Evolutionary conservation across 169 alveolate species (phyloP).

Genomic region (Eimeria acervulina): DNA sequence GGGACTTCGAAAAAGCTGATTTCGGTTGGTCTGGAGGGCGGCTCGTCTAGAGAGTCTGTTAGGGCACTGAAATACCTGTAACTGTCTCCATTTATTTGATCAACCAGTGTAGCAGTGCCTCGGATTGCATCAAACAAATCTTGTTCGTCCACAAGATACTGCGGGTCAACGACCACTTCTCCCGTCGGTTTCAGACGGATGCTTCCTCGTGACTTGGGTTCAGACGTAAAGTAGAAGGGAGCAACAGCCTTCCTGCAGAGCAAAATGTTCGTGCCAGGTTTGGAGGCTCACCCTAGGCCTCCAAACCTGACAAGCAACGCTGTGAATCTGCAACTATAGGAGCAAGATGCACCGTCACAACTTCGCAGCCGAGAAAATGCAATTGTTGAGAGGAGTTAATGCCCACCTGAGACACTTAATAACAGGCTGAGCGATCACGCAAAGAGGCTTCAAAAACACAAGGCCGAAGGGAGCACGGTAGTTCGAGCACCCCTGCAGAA

Average conservation of each 20-base stretch:
- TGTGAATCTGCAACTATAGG: not conserved
- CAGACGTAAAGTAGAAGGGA: conserved; percentile 87
- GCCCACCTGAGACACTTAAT: conserved; percentile 81
- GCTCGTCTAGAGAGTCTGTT: not conserved
- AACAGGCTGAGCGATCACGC: conserved; percentile 78
- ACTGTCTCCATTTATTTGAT: conserved; percentile 84
- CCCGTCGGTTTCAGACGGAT: conserved; percentile 84
- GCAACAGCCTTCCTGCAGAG: conserved; percentile 86
- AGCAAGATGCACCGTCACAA: not conserved
- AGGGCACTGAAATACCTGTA: conserved; percentile 64
- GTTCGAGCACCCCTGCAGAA: conserved; percentile 77
- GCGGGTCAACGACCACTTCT: conserved; percentile 85
- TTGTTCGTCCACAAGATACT: conserved; percentile 85
- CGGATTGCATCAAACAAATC: conserved; percentile 86
- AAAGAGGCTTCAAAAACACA: conserved; percentile 71
- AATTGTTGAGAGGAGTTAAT: not conserved
- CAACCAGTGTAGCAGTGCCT: conserved; percentile 85
- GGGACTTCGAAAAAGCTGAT: not conserved
- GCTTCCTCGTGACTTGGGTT: conserved; percentile 88
- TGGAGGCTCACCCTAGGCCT: not conserved
- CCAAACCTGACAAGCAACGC: not conserved
- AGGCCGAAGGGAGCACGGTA: conserved; percentile 78
- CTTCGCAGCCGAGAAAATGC: not conserved
- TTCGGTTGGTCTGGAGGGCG: not conserved
- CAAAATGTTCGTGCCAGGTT: not conserved